Evolutionary conservation across 495 filamentous ascomycete genomes (phyloP), one percentile per base, ranked within the genome.

Genomic region (Wilcoxina mikolae): DNA sequence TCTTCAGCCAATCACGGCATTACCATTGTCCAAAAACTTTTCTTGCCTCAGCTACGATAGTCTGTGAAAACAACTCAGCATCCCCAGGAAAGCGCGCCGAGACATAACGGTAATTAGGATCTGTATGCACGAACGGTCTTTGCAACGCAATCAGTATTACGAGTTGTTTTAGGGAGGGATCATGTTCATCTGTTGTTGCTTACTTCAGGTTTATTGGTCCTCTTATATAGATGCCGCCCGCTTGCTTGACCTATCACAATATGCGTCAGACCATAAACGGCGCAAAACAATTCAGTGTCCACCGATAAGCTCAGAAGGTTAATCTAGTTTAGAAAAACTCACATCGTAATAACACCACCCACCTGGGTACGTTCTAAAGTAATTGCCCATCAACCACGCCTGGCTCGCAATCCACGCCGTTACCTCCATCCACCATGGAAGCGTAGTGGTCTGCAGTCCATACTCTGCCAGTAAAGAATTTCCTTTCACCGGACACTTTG

Each of bases 361-460:
- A 28, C 57, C 24, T 12, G 41, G 33, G 44, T 60, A 61, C 20
- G 59, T 61, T 26, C 58, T 35, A 44, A 60, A 61, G 53, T 61
- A 61, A 33, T 55, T 52, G 27, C 59, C 59, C 35, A 60, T 48
- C 29, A 49, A 20, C 59, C 59, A 61, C 50, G 57, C 59, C 27
- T 61, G 59, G 10, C 58, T 60, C 9, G 51, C 46, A 28, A 57
- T 38, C 60, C 60, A 62, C 3, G 60, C 60, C 27, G 41, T 47
- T 9, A 33, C 49, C 51, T 60, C 60, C 60, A 62, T 60, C 60
- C 58, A 62, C 53, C 53, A 35, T 12, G 59, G 59, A 15, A 61
- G 53, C n/a, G 59, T 61, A 3, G 60, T 53, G 22, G 58, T 62
- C 38, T 62, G 58, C 17, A 62, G 47, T 28, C 55, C 47, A 26